A percentile compares a stretch with the other conserved stretches of the same genome.
These are phyloP conservation scores for Psophocarpus tetragonolobus DNA, from an alignment of 306 rosid genomes.

Conservation along the genomic window DNA sequence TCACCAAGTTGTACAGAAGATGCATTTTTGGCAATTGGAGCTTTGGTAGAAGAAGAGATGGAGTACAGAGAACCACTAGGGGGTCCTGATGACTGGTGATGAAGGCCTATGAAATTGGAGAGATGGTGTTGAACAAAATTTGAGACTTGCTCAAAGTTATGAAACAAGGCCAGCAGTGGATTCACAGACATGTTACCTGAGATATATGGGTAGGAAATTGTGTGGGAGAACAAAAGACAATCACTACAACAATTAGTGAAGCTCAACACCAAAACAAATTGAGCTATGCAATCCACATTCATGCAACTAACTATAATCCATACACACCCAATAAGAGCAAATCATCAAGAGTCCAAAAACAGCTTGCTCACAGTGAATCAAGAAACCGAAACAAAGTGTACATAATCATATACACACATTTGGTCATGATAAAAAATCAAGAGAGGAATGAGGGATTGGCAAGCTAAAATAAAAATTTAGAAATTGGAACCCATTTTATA, in stretches of 20 bases:
- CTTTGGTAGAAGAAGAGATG: constrained; percentile 40
- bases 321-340: no score
- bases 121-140: constrained; percentile 62
- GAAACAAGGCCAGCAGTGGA: constrained; percentile 53
- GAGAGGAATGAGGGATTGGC: not conserved
- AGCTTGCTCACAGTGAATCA: constrained; percentile 16
- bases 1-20: constrained; percentile 41
- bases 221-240: not conserved
- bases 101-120: constrained; percentile 47
- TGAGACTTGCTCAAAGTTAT: constrained; percentile 54
- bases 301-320: constrained; percentile 4
- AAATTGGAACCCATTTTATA: no score
- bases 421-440: no score
- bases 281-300: not conserved
- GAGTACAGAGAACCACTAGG: constrained; percentile 38
- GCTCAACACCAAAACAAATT: not conserved
- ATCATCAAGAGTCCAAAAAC: no score
- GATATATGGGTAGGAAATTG: not conserved
- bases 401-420: no score
- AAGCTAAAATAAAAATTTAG: no score
- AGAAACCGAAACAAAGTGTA: not conserved
- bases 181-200: constrained; percentile 61
- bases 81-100: constrained; percentile 32
- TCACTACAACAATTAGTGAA: not conserved
- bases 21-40: constrained; percentile 24